These are phyloP conservation scores for Pseudopediastrum boryanum DNA, from an alignment of 139 green algal genomes.

Conservation along the genomic window DNA sequence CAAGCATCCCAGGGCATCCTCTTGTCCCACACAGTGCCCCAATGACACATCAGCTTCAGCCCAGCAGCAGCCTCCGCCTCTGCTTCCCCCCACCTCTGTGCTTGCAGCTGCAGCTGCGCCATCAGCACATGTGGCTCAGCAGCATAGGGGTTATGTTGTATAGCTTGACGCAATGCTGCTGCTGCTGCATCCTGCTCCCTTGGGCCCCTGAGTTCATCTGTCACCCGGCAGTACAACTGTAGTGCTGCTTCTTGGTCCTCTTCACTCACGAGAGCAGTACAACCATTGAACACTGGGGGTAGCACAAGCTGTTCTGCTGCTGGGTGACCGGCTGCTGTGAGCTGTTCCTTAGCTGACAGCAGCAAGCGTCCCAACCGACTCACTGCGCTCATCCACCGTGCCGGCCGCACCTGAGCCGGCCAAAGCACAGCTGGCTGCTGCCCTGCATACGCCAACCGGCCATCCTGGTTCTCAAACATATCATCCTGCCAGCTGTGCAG, in stretches of 20 bases:
- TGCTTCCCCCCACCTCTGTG: not conserved
- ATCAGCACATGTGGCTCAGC: conserved; percentile 32
- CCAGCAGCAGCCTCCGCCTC: not conserved
- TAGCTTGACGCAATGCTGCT: not conserved
- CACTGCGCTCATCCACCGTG: conserved; percentile 19
- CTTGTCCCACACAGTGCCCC: conserved; percentile 30
- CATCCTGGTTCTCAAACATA: conserved; percentile 49
- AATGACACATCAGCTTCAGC: conserved; percentile 21
- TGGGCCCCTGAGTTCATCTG: not conserved
- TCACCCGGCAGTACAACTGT: not conserved
- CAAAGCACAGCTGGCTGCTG: not conserved
- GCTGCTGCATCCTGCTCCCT: not conserved
- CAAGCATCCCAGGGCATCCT: conserved; percentile 29
- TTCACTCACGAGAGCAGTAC: not conserved
- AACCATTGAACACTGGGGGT: conserved; percentile 8
- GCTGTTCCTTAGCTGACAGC: conserved; percentile 14
- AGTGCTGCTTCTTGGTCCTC: not conserved
- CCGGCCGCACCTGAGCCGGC: conserved; percentile 16
- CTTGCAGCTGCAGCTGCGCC: conserved; percentile 23
- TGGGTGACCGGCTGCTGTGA: conserved; percentile 4
- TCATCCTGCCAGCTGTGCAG: conserved; percentile 43
- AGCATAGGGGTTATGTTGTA: conserved; percentile 6
- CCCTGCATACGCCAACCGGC: conserved; percentile 33
- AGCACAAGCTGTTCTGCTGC: not conserved
- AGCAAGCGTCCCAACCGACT: conserved; percentile 27